Conservation (phyloP, 257 asterid genomes). For the Solanum rostratum region DNA sequence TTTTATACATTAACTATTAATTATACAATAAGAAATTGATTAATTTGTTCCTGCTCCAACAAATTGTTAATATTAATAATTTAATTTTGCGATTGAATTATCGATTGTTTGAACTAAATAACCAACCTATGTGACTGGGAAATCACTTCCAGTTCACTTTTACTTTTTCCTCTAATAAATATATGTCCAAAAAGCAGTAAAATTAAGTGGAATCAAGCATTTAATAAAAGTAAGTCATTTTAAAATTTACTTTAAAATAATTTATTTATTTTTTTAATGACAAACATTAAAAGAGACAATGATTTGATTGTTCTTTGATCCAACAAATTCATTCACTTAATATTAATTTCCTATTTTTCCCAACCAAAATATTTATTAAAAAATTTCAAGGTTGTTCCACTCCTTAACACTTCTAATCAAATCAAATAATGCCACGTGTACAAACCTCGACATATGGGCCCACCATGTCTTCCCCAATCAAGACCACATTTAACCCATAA, state of each 20-base stretch:
- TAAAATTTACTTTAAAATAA: neutral
- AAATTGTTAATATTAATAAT: neutral
- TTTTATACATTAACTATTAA: neutral
- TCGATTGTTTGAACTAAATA: too few relatives aligned
- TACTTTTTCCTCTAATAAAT: neutral
- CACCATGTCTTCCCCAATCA: constrained; percentile 37
- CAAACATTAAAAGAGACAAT: neutral
- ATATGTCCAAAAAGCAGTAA: neutral
- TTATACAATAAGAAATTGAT: too few relatives aligned
- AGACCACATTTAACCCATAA: constrained; percentile 17
- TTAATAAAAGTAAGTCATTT: neutral
- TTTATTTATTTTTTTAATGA: neutral
- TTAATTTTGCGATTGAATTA: neutral
- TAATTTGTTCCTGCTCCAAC: neutral
- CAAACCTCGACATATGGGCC: constrained; percentile 43
- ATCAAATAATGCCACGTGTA: neutral
- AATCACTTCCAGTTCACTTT: neutral
- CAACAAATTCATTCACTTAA: constrained; percentile 19
- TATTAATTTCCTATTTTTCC: neutral
- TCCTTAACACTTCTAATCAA: constrained; percentile 8
- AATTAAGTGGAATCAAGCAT: neutral
- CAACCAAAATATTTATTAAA: neutral
- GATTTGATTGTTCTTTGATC: constrained; percentile 24
- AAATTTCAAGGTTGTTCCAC: neutral
- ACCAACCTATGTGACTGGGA: neutral